phyloP scores from a whole-genome alignment of 176 grass and related monocot genomes.

The Juncus inflexus region DNA sequence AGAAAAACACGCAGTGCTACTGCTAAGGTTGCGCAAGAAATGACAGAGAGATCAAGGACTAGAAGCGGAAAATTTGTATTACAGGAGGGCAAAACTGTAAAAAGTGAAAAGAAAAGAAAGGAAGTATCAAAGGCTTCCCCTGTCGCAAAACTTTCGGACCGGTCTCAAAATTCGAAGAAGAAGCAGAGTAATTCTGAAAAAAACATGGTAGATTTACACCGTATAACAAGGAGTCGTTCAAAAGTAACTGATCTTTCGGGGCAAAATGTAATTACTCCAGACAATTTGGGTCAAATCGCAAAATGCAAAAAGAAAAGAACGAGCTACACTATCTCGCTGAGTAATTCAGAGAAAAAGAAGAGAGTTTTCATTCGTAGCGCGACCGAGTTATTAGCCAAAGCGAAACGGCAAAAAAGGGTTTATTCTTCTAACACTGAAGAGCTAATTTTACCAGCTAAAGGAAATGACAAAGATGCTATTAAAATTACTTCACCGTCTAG shows the following conservation, averaged over 20 bases:
- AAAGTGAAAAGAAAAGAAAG: slow-evolving; percentile 32
- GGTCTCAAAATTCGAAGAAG: slow-evolving; percentile 4
- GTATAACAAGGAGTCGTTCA: slow-evolving; percentile 30
- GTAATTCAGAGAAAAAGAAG: slow-evolving; percentile 49
- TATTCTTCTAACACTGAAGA: slow-evolving; percentile 28
- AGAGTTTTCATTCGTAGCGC: slow-evolving; percentile 55
- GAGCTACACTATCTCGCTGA: slow-evolving; percentile 27
- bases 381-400: slow-evolving; percentile 45
- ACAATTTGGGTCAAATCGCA: slow-evolving; percentile 22
- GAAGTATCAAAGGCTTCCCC: slow-evolving; percentile 9
- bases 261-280: slow-evolving; percentile 36
- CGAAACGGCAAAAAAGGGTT: slow-evolving; percentile 40
- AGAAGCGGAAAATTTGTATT: slow-evolving; percentile 37
- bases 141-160: not conserved
- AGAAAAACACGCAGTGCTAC: slow-evolving; percentile 18
- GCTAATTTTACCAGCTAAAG: slow-evolving; percentile 29
- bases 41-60: slow-evolving; percentile 19
- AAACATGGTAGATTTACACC: slow-evolving; percentile 17
- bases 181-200: slow-evolving; percentile 4
- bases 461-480: slow-evolving; percentile 30
- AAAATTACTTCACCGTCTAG: slow-evolving; percentile 37
- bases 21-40: slow-evolving; percentile 30
- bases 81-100: slow-evolving; percentile 30
- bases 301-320: slow-evolving; percentile 46
- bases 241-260: slow-evolving; percentile 20